Base-by-base conservation (phyloP, 1,284 basidiomycete species). In the Apiotrichum laibachii region DNA sequence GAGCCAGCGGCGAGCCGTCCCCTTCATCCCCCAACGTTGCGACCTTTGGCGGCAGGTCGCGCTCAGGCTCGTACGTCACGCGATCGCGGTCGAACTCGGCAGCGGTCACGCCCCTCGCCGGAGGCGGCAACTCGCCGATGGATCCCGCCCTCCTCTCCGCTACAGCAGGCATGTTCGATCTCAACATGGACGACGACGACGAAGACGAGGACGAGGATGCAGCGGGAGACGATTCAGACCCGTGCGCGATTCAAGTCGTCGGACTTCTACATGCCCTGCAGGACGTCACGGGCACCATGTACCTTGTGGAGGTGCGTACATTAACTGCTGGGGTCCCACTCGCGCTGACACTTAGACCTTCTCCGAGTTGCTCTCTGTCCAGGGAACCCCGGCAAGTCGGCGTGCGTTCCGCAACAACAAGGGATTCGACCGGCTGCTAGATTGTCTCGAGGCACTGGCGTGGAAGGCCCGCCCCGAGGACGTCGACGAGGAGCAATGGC, bases 271-370 rank as follows among this genome's bases (percentile, higher is more conserved):
- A 66, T 21, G 56, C 58, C 10, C 50, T 75, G 42, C 58, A 64
- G 50, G 61, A 59, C n/a, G 52, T 68, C 46, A 34, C 49, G 16
- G 52, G 48, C 1, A 60, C 58, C 19, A 75, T 77, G 73, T 59
- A 66, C 43, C 65, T 68, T 49, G 71, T 75, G 16, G 72, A 73
- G 62, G 75, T 75, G 51, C 51, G 73, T 26, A 7, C 18, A 22
- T 22, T 2, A 4, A 10, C 42, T 9, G 13, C 12, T 15, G 26
- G 4, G 26, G 6, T 18, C 18, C 19, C 15, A 34, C 12, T 21
- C 0, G 22, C 40, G 55, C 56, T 66, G 52, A 62, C 49, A 22
- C 18, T 33, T 53, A 75, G 75, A 69, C 60, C 2, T 69, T 77
- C 56, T 72, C 72, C 11, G 70, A 74, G 44, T 42, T 77, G n/a